Conservation (phyloP, 2,329 filamentous ascomycete genomes). For the Ophiostoma angusticollis region DNA sequence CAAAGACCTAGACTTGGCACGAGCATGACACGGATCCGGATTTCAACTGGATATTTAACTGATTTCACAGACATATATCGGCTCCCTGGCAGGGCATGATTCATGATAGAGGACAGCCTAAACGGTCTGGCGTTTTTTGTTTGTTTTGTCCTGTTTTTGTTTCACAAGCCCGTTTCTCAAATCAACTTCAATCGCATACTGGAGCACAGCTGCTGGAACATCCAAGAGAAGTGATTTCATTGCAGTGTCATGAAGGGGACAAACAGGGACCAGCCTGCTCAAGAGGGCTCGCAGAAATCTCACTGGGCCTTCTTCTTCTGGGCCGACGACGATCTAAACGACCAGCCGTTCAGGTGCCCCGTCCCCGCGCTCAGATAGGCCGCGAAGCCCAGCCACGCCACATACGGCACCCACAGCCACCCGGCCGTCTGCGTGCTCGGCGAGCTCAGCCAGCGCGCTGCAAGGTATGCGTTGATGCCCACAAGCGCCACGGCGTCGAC, state of each 20-base stretch:
- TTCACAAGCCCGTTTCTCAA: neutral
- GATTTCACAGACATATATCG: too few species aligned
- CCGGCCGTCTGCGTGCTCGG: conserved; percentile 38
- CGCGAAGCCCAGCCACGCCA: conserved; percentile 77
- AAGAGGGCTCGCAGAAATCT: too few species aligned
- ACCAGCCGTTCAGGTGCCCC: conserved; percentile 58
- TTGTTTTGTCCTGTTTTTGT: neutral
- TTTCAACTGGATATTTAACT: too few species aligned
- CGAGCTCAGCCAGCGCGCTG: conserved; percentile 50
- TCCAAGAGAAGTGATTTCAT: too few species aligned
- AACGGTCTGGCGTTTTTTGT: conserved; percentile 1
- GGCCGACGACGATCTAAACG: conserved; percentile 25
- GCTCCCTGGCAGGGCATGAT: too few species aligned
- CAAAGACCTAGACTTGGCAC: too few species aligned
- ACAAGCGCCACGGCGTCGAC: conserved; percentile 61
- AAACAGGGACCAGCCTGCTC: too few species aligned
- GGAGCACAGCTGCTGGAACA: too few species aligned
- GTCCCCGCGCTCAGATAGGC: conserved; percentile 67
- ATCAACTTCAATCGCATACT: too few species aligned
- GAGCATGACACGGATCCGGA: too few species aligned
- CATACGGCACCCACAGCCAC: conserved; percentile 67
- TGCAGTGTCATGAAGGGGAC: too few species aligned
- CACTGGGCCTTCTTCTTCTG: conserved; percentile 20
- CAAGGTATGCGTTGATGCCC: conserved; percentile 59
- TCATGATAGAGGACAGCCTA: conserved; percentile 1